Conservation (phyloP, 805 yeast species). For the Blastobotrys mokoenaii region DNA sequence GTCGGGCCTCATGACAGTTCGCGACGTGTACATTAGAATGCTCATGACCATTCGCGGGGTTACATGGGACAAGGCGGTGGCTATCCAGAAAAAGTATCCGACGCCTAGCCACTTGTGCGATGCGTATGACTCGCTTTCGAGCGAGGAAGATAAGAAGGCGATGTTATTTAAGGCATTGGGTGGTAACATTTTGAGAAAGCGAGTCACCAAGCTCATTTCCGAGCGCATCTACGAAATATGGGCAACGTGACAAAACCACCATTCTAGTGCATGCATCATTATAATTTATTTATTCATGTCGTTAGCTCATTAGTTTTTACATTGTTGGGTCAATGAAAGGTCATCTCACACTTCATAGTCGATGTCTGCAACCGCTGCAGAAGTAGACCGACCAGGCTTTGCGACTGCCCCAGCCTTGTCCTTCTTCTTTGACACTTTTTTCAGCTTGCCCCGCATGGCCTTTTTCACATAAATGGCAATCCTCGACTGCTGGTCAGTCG, state of each 20-base stretch:
- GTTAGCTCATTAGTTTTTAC: no score
- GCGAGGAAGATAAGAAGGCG: conserved; percentile 28
- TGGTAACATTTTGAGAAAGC: conserved; percentile 42
- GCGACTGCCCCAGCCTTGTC: no score
- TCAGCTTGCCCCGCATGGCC: conserved; percentile 9
- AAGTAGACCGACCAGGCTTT: no score
- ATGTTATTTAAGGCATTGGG: conserved; percentile 30
- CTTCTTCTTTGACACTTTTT: background rate
- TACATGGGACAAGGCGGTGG: conserved; percentile 74
- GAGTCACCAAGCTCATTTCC: conserved; percentile 44
- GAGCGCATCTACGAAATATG: conserved; percentile 47
- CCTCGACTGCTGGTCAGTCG: conserved; percentile 17
- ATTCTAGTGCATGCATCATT: no score
- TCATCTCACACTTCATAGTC: no score
- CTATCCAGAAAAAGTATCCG: conserved; percentile 59
- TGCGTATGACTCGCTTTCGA: conserved; percentile 30
- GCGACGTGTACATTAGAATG: conserved; percentile 67
- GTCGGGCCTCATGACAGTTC: conserved; percentile 57
- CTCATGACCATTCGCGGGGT: conserved; percentile 75
- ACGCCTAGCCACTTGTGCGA: conserved; percentile 60
- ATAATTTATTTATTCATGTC: no score
- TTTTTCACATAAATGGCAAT: conserved; percentile 18
- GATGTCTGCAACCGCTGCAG: no score
- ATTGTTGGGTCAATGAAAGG: no score
- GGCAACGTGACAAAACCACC: no score